These are phyloP conservation scores for Isatis lusitanica DNA, from an alignment of 441 rosid genomes.

Conservation along the genomic window DNA sequence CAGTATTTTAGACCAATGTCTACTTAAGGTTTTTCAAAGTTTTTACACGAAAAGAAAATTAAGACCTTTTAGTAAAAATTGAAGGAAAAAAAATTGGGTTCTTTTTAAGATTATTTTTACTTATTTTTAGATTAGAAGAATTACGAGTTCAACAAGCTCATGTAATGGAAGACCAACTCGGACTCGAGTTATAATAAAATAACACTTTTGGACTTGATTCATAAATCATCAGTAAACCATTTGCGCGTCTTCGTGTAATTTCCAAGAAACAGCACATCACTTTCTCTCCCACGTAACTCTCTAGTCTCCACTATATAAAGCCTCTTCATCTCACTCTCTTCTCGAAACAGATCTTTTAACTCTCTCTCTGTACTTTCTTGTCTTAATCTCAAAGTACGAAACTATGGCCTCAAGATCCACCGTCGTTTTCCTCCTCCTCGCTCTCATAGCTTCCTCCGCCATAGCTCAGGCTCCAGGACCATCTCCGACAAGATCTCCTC, in stretches of 20 bases:
- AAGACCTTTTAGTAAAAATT: no score
- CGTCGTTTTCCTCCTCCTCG: conserved; percentile 39
- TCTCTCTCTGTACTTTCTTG: neutral
- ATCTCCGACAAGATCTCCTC: conserved; percentile 53
- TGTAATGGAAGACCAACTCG: neutral
- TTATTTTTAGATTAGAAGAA: no score
- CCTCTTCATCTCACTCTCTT: no score
- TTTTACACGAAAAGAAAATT: no score
- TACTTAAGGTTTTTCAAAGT: no score
- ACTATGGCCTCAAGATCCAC: conserved; percentile 49
- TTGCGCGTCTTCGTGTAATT: neutral
- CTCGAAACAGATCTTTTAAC: no score
- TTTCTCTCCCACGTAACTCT: conserved; percentile 2
- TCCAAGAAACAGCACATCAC: neutral
- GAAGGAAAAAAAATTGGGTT: no score
- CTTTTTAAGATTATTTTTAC: no score
- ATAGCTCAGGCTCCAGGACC: conserved; percentile 66
- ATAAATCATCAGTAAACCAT: neutral
- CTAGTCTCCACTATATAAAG: conserved; percentile 17
- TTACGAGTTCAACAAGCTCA: no score
- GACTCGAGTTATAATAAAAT: neutral
- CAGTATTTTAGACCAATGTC: no score
- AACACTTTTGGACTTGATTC: neutral
- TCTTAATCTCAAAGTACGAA: neutral
- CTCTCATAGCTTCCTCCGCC: conserved; percentile 49